phyloP scores from a whole-genome alignment of 108 stramenopile species.

The Cyclotella baltica region DNA sequence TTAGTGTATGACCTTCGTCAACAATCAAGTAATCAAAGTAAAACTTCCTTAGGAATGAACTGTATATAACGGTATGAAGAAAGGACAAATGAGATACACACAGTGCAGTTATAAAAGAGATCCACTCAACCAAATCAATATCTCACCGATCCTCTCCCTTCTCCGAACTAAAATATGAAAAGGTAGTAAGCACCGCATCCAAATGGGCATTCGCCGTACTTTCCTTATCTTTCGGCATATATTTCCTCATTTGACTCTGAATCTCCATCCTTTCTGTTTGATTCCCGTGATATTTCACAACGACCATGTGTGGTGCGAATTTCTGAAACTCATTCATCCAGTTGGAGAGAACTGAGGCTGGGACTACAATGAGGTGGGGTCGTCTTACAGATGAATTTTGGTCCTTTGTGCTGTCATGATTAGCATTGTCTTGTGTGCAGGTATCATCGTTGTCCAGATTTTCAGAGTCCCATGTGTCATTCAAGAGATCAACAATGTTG shows the following conservation, averaged over 20 bases:
- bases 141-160: conserved; percentile 69
- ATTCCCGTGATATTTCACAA: conserved; percentile 74
- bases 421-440: neutral
- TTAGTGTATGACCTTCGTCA: conserved; percentile 84
- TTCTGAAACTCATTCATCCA: conserved; percentile 96
- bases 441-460: neutral
- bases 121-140: conserved; percentile 30
- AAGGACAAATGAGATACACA: neutral
- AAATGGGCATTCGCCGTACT: conserved; percentile 22
- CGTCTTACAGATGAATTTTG: conserved; percentile 1
- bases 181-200: conserved; percentile 85
- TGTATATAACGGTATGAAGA: neutral
- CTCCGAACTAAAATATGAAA: conserved; percentile 84
- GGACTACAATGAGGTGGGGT: conserved; percentile 95
- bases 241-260: conserved; percentile 52
- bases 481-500: too few relatives aligned
- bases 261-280: conserved; percentile 66
- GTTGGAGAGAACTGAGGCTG: conserved; percentile 93
- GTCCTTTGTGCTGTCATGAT: neutral
- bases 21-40: conserved; percentile 82
- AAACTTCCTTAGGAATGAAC: conserved; percentile 76
- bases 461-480: neutral
- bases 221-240: conserved; percentile 38
- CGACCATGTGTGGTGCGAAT: conserved; percentile 81
- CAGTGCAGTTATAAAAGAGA: neutral